Conservation (phyloP, 345 rosid species). For the Populus davidiana region DNA sequence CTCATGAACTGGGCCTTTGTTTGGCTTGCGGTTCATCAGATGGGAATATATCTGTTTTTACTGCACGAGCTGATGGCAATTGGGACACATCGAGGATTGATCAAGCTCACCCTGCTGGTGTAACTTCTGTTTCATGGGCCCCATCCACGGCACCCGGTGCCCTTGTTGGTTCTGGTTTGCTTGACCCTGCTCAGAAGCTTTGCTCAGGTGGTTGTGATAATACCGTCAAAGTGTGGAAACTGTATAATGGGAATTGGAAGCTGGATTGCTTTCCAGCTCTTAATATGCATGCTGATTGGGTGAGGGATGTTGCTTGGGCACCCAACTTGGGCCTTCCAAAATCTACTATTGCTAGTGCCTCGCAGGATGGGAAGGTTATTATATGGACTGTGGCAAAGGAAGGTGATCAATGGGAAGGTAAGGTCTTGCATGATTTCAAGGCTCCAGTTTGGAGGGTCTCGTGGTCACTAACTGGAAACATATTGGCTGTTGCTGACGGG, state of each 20-base stretch:
- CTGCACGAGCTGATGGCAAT: constrained; percentile 10
- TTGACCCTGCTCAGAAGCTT: constrained; percentile 14
- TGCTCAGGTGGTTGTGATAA: constrained; percentile 18
- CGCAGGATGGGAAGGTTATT: constrained; percentile 20
- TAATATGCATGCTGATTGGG: constrained; percentile 17
- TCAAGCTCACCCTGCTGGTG: constrained; percentile 19
- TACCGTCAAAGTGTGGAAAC: constrained; percentile 17
- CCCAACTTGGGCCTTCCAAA: constrained; percentile 22
- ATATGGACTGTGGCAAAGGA: constrained; percentile 19
- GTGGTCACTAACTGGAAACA: constrained; percentile 19
- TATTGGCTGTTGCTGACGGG: constrained; percentile 18
- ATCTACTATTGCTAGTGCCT: constrained; percentile 19
- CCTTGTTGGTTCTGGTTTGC: constrained; percentile 10
- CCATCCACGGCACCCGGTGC: constrained; percentile 11
- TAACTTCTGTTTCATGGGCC: constrained; percentile 18
- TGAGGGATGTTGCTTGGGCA: constrained; percentile 23
- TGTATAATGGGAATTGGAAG: constrained; percentile 13
- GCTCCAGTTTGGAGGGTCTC: constrained; percentile 24
- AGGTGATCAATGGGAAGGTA: constrained; percentile 21
- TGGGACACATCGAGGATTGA: constrained; percentile 18
- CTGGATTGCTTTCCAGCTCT: constrained; percentile 21
- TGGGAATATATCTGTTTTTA: constrained; percentile 16
- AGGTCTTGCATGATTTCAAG: constrained; percentile 10
- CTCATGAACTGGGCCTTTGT: constrained; percentile 13
- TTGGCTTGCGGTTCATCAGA: constrained; percentile 17